phyloP scores from a whole-genome alignment of 108 stramenopile species.

The Skeletonema potamos region DNA sequence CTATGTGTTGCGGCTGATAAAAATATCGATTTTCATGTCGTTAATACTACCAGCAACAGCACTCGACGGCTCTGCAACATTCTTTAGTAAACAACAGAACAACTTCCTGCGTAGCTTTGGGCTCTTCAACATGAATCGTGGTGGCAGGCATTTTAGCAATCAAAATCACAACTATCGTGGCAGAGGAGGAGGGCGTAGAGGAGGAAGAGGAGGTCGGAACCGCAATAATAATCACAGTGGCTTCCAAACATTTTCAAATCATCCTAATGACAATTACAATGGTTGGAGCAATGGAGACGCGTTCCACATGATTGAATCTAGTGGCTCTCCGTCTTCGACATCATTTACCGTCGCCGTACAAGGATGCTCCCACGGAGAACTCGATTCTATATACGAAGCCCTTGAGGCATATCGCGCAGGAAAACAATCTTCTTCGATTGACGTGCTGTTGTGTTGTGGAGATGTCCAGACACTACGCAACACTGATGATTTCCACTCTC shows the following conservation, averaged over 20 bases:
- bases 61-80: too few species aligned
- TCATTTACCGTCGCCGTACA: slow-evolving; percentile 89
- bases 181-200: neutral
- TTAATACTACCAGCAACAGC: too few species aligned
- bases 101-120: neutral
- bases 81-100: neutral
- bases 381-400: slow-evolving; percentile 92
- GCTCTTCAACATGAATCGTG: neutral
- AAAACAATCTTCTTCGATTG: slow-evolving; percentile 53
- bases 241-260: neutral
- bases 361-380: slow-evolving; percentile 98
- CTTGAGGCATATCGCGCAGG: slow-evolving; percentile 44
- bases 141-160: too few species aligned
- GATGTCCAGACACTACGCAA: slow-evolving; percentile 97
- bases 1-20: too few species aligned
- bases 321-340: slow-evolving; percentile 25
- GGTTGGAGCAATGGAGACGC: neutral
- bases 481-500: slow-evolving; percentile 75
- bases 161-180: neutral
- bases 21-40: too few species aligned
- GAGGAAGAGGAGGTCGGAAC: neutral
- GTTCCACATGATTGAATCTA: slow-evolving; percentile 36
- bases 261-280: neutral
- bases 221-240: neutral
- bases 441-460: slow-evolving; percentile 96